phyloP scores from a whole-genome alignment of 1,139 yeast species.

The Eremothecium sinecaudum region DNA sequence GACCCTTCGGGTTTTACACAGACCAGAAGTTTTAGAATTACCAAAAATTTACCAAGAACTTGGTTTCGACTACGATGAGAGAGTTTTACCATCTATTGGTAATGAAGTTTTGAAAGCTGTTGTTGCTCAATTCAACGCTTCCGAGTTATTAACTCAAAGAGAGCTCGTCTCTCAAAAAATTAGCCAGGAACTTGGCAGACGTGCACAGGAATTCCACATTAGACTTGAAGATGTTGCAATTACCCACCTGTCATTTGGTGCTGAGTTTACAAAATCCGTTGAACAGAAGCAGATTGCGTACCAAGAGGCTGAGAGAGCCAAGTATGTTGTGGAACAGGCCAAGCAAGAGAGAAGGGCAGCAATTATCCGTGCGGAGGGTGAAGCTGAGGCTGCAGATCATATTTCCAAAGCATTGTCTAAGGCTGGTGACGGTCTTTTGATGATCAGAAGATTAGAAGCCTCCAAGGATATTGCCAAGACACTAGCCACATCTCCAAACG shows the following conservation, averaged over 20 bases:
- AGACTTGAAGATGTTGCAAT: conserved; percentile 94
- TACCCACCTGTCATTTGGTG: conserved; percentile 96
- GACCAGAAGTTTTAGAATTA: conserved; percentile 79
- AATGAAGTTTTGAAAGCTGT: conserved; percentile 91
- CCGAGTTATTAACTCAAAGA: conserved; percentile 93
- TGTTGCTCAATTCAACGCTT: conserved; percentile 97
- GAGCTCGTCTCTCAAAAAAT: conserved; percentile 89
- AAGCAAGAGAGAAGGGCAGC: conserved; percentile 95
- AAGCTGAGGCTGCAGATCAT: conserved; percentile 95
- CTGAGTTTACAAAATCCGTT: conserved; percentile 95
- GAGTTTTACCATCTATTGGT: conserved; percentile 94
- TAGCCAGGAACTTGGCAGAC: conserved; percentile 71
- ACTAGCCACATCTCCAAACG: conserved; percentile 72
- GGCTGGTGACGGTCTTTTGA: conserved; percentile 92
- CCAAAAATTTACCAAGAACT: conserved; percentile 83
- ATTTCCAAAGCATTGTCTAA: conserved; percentile 88
- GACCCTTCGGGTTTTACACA: conserved; percentile 84
- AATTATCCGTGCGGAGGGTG: conserved; percentile 97
- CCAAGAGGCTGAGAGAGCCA: conserved; percentile 97
- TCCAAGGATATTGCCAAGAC: conserved; percentile 91
- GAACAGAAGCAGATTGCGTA: conserved; percentile 99
- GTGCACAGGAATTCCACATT: conserved; percentile 86
- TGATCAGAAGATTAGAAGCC: conserved; percentile 93
- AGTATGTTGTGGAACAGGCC: conserved; percentile 88
- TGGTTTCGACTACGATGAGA: conserved; percentile 93